Conservation (phyloP, 2,329 filamentous ascomycete species). For the Rachicladosporium sp. region DNA sequence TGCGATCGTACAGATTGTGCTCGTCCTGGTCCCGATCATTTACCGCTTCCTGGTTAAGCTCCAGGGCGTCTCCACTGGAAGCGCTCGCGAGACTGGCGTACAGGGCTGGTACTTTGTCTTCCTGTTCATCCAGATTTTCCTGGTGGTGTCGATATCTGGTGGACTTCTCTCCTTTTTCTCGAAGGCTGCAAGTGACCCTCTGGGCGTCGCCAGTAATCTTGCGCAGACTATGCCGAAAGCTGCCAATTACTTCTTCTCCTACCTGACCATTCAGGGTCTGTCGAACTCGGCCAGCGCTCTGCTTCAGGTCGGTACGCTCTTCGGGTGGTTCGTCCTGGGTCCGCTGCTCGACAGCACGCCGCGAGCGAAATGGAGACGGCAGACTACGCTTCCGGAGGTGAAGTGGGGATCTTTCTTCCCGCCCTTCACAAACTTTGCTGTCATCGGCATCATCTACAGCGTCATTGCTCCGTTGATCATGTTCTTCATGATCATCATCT, state of each 20-base stretch:
- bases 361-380: constrained; percentile 70
- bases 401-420: constrained; percentile 92
- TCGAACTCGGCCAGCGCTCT: constrained; percentile 82
- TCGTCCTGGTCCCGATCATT: constrained; percentile 69
- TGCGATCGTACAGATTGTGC: constrained; percentile 59
- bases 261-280: constrained; percentile 90
- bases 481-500: constrained; percentile 86
- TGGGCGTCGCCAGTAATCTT: constrained; percentile 55
- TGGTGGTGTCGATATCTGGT: constrained; percentile 78
- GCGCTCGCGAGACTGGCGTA: constrained; percentile 66
- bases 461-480: constrained; percentile 83
- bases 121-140: constrained; percentile 82
- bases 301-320: constrained; percentile 66
- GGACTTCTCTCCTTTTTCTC: constrained; percentile 56
- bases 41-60: constrained; percentile 59
- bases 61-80: constrained; percentile 71
- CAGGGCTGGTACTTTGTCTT: constrained; percentile 90
- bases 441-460: constrained; percentile 75
- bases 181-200: constrained; percentile 52
- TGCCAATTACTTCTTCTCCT: constrained; percentile 96
- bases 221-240: constrained; percentile 72
- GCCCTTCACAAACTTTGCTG: constrained; percentile 90
- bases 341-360: constrained; percentile 73
- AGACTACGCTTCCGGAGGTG: constrained; percentile 66
- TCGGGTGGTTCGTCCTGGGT: constrained; percentile 70